phyloP scores from a whole-genome alignment of 1,284 basidiomycete genomes.

The Puccinia hordei region DNA sequence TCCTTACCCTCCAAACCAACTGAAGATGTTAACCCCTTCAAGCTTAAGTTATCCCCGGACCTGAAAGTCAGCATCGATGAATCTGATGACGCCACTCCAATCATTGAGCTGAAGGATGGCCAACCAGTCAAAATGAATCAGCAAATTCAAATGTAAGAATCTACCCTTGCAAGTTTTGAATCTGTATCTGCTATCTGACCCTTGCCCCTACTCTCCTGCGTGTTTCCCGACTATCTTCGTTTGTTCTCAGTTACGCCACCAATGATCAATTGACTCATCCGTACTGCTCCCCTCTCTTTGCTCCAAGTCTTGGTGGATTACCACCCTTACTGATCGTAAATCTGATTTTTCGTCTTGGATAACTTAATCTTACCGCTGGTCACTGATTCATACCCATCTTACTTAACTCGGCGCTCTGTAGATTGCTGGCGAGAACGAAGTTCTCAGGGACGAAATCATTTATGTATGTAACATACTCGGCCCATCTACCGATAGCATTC shows the following conservation, averaged over 20 bases:
- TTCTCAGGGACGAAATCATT: slow-evolving; percentile 86
- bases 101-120: slow-evolving; percentile 52
- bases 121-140: slow-evolving; percentile 52
- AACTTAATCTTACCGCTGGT: background rate
- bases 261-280: slow-evolving; percentile 83
- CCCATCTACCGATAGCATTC: slow-evolving; percentile 57
- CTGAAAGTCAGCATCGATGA: slow-evolving; percentile 50
- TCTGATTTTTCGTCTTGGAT: background rate
- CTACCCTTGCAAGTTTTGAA: background rate
- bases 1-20: background rate
- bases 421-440: slow-evolving; percentile 79
- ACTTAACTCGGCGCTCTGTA: background rate
- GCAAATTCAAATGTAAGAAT: slow-evolving; percentile 51
- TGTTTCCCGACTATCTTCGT: background rate
- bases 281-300: slow-evolving; percentile 74
- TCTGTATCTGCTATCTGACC: slow-evolving; percentile 22
- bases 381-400: background rate
- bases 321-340: slow-evolving; percentile 78
- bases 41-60: slow-evolving; percentile 22
- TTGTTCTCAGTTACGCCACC: slow-evolving; percentile 68
- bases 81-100: slow-evolving; percentile 13
- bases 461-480: slow-evolving; percentile 66
- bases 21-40: slow-evolving; percentile 30
- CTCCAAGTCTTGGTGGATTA: slow-evolving; percentile 81
- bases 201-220: slow-evolving; percentile 16